phyloP scores from a whole-genome alignment of 2,329 filamentous ascomycete species.

The Aureobasidium sp. region DNA sequence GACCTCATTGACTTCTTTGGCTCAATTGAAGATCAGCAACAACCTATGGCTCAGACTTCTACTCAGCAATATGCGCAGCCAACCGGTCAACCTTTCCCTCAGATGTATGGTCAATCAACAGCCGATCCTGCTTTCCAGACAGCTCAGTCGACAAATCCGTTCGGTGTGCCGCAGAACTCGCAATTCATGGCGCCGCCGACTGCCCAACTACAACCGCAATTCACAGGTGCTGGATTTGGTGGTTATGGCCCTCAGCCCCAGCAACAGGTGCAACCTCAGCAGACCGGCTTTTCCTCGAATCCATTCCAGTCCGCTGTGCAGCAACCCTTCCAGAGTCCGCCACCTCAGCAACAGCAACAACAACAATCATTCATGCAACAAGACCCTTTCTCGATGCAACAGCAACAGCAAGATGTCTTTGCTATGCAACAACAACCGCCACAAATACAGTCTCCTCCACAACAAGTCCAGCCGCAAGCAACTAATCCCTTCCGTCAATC shows the following conservation, averaged over 20 bases:
- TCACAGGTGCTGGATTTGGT: conserved; percentile 74
- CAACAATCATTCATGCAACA: neutral
- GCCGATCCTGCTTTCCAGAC: conserved; percentile 19
- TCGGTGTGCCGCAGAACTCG: conserved; percentile 31
- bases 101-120: conserved; percentile 26
- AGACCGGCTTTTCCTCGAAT: conserved; percentile 37
- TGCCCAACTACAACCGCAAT: conserved; percentile 52
- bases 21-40: conserved; percentile 84
- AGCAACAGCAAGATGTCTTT: conserved; percentile 22
- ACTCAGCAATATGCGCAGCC: conserved; percentile 23
- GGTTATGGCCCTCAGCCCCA: conserved; percentile 69
- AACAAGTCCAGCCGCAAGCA: conserved; percentile 47
- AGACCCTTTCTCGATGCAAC: conserved; percentile 22
- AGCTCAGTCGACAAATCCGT: conserved; percentile 32
- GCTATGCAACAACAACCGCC: conserved; percentile 40
- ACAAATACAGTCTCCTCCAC: conserved; percentile 31
- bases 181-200: conserved; percentile 27
- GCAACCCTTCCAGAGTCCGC: neutral
- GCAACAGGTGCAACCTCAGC: conserved; percentile 19
- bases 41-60: conserved; percentile 41
- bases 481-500: conserved; percentile 95
- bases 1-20: conserved; percentile 94
- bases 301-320: conserved; percentile 9
- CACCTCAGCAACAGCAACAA: conserved; percentile 22
- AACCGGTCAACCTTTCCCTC: conserved; percentile 39